Conservation (phyloP, 2,329 filamentous ascomycete genomes). For the Penicillium thymicola region DNA sequence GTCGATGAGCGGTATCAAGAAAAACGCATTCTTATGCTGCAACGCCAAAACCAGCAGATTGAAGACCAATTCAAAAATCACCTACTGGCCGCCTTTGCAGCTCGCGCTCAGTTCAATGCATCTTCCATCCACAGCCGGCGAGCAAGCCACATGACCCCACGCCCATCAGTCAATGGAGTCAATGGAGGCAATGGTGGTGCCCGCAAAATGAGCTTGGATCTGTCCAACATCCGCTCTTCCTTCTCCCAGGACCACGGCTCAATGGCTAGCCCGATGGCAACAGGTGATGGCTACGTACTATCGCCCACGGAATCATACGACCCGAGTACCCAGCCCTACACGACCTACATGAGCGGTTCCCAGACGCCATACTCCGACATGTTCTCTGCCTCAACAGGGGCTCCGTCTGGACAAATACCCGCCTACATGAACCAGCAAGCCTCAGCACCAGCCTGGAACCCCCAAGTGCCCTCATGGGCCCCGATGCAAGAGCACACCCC, state of each 20-base stretch:
- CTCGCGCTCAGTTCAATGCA: constrained; percentile 13
- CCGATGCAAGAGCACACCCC: constrained; percentile 25
- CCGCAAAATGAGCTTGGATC: constrained; percentile 38
- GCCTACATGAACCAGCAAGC: constrained; percentile 27
- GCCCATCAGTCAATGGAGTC: constrained; percentile 26
- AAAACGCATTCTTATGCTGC: constrained; percentile 39
- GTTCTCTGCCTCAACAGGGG: constrained; percentile 13
- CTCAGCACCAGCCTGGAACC: constrained; percentile 13
- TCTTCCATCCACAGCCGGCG: constrained; percentile 29
- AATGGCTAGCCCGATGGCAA: constrained; percentile 27
- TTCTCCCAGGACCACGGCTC: constrained; percentile 24
- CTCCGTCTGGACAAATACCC: constrained; percentile 23
- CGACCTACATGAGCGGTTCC: constrained; percentile 19
- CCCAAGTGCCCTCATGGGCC: constrained; percentile 15
- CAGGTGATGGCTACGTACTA: constrained; percentile 22
- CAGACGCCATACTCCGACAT: constrained; percentile 22
- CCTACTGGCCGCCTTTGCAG: constrained; percentile 35
- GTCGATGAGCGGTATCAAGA: constrained; percentile 70
- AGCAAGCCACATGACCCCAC: constrained; percentile 24
- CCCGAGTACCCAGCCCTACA: constrained; percentile 23
- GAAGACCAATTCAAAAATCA: constrained; percentile 39
- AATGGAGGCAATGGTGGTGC: constrained; percentile 24
- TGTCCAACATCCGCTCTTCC: constrained; percentile 30
- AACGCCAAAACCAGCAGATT: constrained; percentile 38
- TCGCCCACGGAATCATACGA: constrained; percentile 27